These are phyloP conservation scores for Hypoxylon trugodes DNA, from an alignment of 495 filamentous ascomycete genomes.

Conservation along the genomic window DNA sequence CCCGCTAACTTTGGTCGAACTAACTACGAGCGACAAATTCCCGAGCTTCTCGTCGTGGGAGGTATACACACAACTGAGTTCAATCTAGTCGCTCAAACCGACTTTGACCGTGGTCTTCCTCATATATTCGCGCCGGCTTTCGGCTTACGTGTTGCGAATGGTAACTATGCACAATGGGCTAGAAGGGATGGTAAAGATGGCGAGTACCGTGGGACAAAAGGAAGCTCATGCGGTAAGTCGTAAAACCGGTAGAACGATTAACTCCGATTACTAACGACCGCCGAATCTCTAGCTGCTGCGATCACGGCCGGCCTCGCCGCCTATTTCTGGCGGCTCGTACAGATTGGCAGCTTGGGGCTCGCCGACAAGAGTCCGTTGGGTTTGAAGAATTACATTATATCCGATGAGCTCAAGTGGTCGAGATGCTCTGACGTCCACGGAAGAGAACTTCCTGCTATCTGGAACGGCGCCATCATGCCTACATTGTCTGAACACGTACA, in stretches of 20 bases:
- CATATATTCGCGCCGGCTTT: not conserved
- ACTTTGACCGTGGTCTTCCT: conserved; percentile 1
- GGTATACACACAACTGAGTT: not conserved
- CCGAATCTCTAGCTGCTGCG: not conserved
- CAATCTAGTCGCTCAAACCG: not conserved
- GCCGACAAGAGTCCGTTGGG: not conserved
- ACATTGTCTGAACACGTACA: too few relatives aligned
- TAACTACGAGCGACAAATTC: not conserved
- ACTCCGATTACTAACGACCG: not conserved
- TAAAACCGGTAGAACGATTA: not conserved
- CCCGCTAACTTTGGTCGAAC: not conserved
- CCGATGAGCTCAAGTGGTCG: not conserved
- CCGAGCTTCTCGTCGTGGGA: not conserved
- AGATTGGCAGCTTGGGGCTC: not conserved
- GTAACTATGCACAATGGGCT: not conserved
- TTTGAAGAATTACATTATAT: not conserved
- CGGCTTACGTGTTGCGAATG: not conserved
- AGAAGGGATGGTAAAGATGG: not conserved
- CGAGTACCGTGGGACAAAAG: not conserved
- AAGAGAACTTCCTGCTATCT: not conserved
- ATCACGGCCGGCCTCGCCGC: not conserved
- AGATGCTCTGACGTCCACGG: not conserved
- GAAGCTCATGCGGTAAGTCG: not conserved
- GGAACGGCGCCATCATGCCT: not conserved
- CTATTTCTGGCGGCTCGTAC: not conserved